Conservation (phyloP, 2,329 filamentous ascomycete species). For the Penicillium sp. region DNA sequence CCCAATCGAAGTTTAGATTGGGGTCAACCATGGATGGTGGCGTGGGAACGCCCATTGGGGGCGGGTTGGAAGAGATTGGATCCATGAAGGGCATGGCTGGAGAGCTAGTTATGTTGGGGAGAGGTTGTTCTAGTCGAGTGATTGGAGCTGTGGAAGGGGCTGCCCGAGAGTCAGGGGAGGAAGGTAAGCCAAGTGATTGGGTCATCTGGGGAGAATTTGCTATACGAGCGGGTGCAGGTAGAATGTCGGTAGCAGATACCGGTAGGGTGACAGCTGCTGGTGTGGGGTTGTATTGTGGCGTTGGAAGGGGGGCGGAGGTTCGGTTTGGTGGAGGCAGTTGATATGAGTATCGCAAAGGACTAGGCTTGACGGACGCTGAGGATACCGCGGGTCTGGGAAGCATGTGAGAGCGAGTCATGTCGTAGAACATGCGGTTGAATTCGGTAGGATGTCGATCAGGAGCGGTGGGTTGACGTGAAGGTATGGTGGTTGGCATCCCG, state of each 20-base stretch:
- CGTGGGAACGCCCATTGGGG: constrained; percentile 35
- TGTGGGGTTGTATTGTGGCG: constrained; percentile 24
- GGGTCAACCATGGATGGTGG: constrained; percentile 48
- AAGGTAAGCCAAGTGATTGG: constrained; percentile 5
- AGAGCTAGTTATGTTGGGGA: constrained; percentile 11
- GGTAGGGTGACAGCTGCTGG: constrained; percentile 15
- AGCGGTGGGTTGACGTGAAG: constrained; percentile 10
- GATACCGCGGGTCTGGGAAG: constrained; percentile 32
- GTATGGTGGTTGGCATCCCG: not conserved
- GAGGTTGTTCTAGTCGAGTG: constrained; percentile 14
- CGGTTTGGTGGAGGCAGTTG: constrained; percentile 27
- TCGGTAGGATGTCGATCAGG: constrained; percentile 34
- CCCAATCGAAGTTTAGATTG: constrained; percentile 56
- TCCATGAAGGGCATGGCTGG: constrained; percentile 33
- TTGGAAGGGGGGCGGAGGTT: constrained; percentile 17
- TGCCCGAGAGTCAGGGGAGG: constrained; percentile 17
- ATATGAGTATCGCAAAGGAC: constrained; percentile 34
- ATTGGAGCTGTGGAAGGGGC: constrained; percentile 13
- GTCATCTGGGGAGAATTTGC: constrained; percentile 24
- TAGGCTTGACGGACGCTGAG: constrained; percentile 27
- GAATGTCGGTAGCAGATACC: constrained; percentile 13
- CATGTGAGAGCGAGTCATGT: constrained; percentile 43
- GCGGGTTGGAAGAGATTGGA: constrained; percentile 25
- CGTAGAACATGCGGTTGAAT: constrained; percentile 45
- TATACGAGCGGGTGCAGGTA: constrained; percentile 19